Evolutionary conservation across 495 filamentous ascomycete genomes (phyloP).

Genomic region (Parathielavia hyrcaniae): DNA sequence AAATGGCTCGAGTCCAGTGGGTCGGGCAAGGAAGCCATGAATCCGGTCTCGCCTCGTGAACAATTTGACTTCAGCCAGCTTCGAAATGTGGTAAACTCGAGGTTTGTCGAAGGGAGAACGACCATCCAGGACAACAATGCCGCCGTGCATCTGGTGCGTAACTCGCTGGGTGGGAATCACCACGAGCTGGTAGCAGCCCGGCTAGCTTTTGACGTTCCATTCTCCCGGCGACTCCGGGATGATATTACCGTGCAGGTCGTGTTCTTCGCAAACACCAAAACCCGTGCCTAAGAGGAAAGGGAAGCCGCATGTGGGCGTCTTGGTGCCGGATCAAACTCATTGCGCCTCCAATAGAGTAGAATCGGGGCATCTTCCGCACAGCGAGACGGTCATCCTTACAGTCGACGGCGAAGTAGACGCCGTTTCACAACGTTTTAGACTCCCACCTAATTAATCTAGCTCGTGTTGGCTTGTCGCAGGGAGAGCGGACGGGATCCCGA

Average conservation of each 20-base stretch:
- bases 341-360: too few species aligned
- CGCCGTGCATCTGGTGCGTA: constrained; percentile 55
- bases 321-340: too few species aligned
- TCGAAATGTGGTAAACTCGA: constrained; percentile 9
- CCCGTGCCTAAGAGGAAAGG: too few species aligned
- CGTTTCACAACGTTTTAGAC: too few species aligned
- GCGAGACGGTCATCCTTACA: too few species aligned
- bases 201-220: constrained; percentile 45
- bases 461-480: constrained; percentile 31
- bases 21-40: background rate
- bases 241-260: constrained; percentile 60
- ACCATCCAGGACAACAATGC: constrained; percentile 53
- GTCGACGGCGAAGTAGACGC: too few species aligned
- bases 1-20: constrained; percentile 45
- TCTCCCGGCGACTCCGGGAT: constrained; percentile 46
- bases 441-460: constrained; percentile 38
- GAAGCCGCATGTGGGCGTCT: too few species aligned
- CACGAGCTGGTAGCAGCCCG: constrained; percentile 51
- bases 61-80: background rate
- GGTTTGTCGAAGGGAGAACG: constrained; percentile 16
- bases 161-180: constrained; percentile 55
- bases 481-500: constrained; percentile 48
- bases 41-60: background rate
- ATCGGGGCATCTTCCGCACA: too few species aligned
- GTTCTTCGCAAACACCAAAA: too few species aligned